phyloP scores from a whole-genome alignment of 2,329 filamentous ascomycete species.

The Pseudocercospora fijiensis region DNA sequence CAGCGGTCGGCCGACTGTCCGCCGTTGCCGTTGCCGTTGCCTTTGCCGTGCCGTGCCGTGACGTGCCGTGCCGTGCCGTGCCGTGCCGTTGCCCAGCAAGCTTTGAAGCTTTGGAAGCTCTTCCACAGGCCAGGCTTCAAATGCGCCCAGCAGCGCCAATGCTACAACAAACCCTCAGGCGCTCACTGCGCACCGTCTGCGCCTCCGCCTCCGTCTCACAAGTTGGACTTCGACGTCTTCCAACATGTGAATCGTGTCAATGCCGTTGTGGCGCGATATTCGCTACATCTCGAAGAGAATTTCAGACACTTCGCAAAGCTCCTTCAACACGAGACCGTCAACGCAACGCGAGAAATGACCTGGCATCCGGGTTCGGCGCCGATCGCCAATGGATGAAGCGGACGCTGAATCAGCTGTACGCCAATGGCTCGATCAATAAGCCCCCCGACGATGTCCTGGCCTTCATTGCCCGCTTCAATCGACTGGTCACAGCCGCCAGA shows the following conservation, averaged over 20 bases:
- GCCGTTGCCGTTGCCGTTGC: no score
- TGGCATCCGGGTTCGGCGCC: neutral
- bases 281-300: neutral
- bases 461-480: conserved; percentile 17
- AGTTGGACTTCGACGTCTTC: neutral
- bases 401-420: neutral
- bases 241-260: conserved; percentile 21
- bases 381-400: neutral
- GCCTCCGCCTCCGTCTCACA: no score
- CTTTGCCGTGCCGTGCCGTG: no score
- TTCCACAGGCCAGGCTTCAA: neutral
- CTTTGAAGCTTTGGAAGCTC: neutral
- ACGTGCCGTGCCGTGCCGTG: no score
- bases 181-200: conserved; percentile 9
- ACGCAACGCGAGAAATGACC: neutral
- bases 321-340: conserved; percentile 16
- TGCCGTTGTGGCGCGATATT: conserved; percentile 22
- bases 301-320: conserved; percentile 13
- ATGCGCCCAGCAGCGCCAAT: conserved; percentile 8
- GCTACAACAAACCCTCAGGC: conserved; percentile 23
- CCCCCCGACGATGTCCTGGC: conserved; percentile 10
- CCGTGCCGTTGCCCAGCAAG: neutral
- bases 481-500: conserved; percentile 1
- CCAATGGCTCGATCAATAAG: conserved; percentile 7
- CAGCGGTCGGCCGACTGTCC: neutral